Base-by-base conservation (phyloP, 139 green algal species). In the Dunaliella primolecta region DNA sequence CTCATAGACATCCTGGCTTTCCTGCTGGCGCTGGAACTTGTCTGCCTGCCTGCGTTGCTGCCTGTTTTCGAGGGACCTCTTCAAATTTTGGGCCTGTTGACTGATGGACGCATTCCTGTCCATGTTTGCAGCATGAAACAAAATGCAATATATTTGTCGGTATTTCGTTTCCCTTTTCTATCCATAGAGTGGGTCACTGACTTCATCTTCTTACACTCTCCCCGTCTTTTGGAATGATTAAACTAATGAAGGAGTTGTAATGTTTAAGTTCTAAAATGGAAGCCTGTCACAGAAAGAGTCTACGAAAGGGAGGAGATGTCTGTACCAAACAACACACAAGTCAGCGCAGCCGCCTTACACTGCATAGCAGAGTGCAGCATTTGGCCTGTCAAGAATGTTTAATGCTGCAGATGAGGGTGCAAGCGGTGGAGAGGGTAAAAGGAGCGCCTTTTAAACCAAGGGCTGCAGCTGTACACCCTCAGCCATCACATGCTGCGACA, bases 11-110 rank as follows among this genome's bases (percentile, higher is more conserved):
- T 82, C 35, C 32, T 82, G 32, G 24, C 46, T 35, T 3, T 34
- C 20, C 27, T 37, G 15, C 15, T 37, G 30, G 2, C 78, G 78
- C 2, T 33, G 25, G 2, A 71, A 15, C 35, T 64, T 57, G 78
- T 82, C 78, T 24, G 35, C 35, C 78, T 71, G 35, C 15, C 78
- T 35, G 11, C 78, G 7, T 24, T 82, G 24, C 11, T 82, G 32
- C 35, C 78, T 35, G 35, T 82, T 82, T 35, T 82, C 78, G 1
- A 82, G 24, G 25, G 78, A 38, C 25, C 78, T 7, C 24, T 82
- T 82, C 32, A 82, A 36, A 2, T n/a, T 21, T 3, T 30, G 24
- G 7, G 78, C 78, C 70, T 32, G 78, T 24, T 37, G n/a, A 37
- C 30, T 31, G 75, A 80, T 36, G 29, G 75, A 25, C 23, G 27